Evolutionary conservation across 2,329 filamentous ascomycete species (phyloP), one percentile per base, ranked within the genome.

Genomic region (Mollisiaceae sp.): DNA sequence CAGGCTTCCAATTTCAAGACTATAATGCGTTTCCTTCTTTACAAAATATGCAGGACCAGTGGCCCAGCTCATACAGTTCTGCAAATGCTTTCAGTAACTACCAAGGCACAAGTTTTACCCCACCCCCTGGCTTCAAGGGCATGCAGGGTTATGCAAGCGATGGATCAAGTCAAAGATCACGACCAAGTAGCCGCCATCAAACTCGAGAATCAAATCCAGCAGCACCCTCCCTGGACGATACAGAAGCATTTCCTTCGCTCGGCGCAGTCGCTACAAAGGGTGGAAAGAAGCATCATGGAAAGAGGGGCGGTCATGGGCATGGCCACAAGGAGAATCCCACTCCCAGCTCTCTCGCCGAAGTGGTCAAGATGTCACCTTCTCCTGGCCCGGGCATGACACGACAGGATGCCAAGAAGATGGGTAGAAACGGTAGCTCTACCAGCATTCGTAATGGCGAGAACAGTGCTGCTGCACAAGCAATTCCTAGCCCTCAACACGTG

Each of bases 331-430:
- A 93, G 67, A 89, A 86, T 66, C 83, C 81, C 41, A 77, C 85
- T 65, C 89, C 93, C 1, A 93, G 88, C 73, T 97, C 93, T 22
- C 82, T 99, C 60, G 94, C 94, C 41, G 95, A 98, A 78, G 91
- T 98, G 65, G 93, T 98, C 65, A 95, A 94, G 76, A 96, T 97
- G 91, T 92, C 93, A 5, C 93, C 94, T 0, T 93, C 93, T 8
- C 93, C 93, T n/a, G 84, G 83, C 1, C 88, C 91, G 3, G 81
- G 80, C 27, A 83, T 84, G 54, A 85, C 83, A 72, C 85, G 82
- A 70, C 88, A 84, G 68, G 86, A 86, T 45, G 75, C 84, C 68
- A 89, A 86, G 76, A 90, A 84, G 76, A 78, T 84, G 52, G 80
- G 81, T 41, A 83, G 89, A 43, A 89, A 90, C 69, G 89, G 88